Base-by-base conservation (phyloP, 2,329 filamentous ascomycete genomes). In the Penicillium sp. region DNA sequence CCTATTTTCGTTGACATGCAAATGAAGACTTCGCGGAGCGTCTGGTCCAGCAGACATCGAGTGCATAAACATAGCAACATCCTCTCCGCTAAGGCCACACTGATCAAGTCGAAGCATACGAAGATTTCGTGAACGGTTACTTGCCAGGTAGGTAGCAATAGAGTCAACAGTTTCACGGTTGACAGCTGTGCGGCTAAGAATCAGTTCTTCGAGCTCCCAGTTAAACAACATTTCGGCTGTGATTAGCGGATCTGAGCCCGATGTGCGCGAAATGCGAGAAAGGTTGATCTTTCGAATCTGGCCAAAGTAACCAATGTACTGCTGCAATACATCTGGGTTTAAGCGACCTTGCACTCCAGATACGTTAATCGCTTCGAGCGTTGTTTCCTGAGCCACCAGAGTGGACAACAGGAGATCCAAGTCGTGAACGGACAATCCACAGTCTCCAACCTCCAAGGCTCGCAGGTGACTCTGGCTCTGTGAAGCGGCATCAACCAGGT, bases 171-270 rank as follows among this genome's bases (percentile, higher is more conserved):
- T 89, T 61, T 83, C 79, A 42, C 82, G 75, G 64, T 90, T 90
- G 50, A 85, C 73, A 2, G 80, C 77, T 6, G 87, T 87, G 39
- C 85, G 85, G 64, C 85, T 90, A 53, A 91, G 71, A 39, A 83
- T 80, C 27, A 91, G 73, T 60, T 89, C 86, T 67, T 89, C 85
- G 10, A 91, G 75, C 53, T 81, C 80, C 88, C 88, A 91, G 45
- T 83, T 83, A 49, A 88, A 77, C 49, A 91, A 75, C 4, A 86
- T 88, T 64, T 90, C 86, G 9, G 86, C 80, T 13, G 85, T 80
- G 51, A 90, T 81, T n/a, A 90, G 75, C 11, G 88, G 81, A 59
- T 88, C 85, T 0, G 81, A 73, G 3, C 85, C 85, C 6, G 86
- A 86, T 1, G 85, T 87, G 55, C 85, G 81, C 9, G 85, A 82